Evolutionary conservation across 768 basidiomycete species (phyloP), one percentile per base, ranked within the genome.

Genomic region (Mycena albidolilacea): DNA sequence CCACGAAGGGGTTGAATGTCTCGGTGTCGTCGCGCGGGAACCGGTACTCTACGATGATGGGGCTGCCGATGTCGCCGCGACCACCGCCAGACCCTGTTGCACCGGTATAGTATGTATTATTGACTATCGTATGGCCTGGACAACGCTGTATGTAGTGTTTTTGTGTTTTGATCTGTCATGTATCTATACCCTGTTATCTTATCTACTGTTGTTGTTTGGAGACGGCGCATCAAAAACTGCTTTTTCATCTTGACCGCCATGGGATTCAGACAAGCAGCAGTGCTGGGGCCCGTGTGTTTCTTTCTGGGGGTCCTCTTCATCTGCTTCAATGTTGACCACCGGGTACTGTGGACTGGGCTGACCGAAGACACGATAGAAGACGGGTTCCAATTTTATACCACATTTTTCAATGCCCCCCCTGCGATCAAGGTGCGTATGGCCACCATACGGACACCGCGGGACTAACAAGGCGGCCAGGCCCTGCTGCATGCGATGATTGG

Each of bases 241-340:
- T 50, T 60, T 64, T 60, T 30, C 38, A 23, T 21, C 52, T 50
- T n/a, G 9, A 61, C 73, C 62, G n/a, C 44, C 9, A 97, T 97
- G 96, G 93, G 94, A 58, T 98, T 97, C 88, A 89, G 89, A 80
- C 92, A 95, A 80, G 96, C 95, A 52, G 93, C 95, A n/a, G 90
- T 97, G 37, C 88, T 97, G 54, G 91, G 92, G 50, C 92, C 96
- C 39, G 91, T 93, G 67, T 95, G 93, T 71, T 98, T 98, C 85
- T 94, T 97, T 78, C 87, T 98, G 52, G 97, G 95, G 67, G 91
- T 95, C 67, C 83, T 95, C 73, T 93, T 95, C 82, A 94, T 95
- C 76, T 95, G 93, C 80, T 90, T 94, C 81, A 93, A 93, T 81
- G 89, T 97, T 64, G 97, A 98, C 86, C 92, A 96, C 81, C 90